A percentile compares a stretch with the other conserved stretches of the same genome.
Evolutionary conservation across 2,329 filamentous ascomycete species (phyloP).

Genomic region (Phaeosphaeriaceae sp.): DNA sequence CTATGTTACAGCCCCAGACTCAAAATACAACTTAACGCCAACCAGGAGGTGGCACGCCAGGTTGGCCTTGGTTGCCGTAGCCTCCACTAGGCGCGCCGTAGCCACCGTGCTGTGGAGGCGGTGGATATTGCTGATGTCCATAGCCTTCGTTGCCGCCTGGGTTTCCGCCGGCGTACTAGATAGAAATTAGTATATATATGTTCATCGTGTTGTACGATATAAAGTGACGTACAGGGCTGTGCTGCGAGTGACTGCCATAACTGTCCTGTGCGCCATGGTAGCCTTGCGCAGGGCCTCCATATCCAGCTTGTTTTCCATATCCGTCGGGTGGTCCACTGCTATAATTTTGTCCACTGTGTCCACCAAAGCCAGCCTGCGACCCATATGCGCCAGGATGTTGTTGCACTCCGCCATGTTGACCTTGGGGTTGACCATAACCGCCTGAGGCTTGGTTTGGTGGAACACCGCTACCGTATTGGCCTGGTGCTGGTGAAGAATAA

Average conservation of each 20-base stretch:
- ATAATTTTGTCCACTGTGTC: slow-evolving; percentile 24
- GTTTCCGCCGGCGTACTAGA: slow-evolving; percentile 19
- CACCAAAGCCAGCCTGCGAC: slow-evolving; percentile 31
- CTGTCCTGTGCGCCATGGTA: slow-evolving; percentile 38
- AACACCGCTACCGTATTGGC: slow-evolving; percentile 23
- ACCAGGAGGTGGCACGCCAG: slow-evolving; percentile 29
- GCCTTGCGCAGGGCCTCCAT: slow-evolving; percentile 36
- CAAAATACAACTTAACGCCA: slow-evolving; percentile 29
- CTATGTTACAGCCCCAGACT: no score
- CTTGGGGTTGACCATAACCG: slow-evolving; percentile 14
- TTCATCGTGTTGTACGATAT: no score
- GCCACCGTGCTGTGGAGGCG: slow-evolving; percentile 18
- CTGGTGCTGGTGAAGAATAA: slow-evolving; percentile 26
- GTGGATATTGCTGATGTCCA: slow-evolving; percentile 24
- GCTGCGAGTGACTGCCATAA: slow-evolving; percentile 42
- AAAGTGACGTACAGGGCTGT: slow-evolving; percentile 26
- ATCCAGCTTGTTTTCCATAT: slow-evolving; percentile 40
- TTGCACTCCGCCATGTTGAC: slow-evolving; percentile 18
- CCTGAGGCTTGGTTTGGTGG: slow-evolving; percentile 24
- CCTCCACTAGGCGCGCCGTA: slow-evolving; percentile 14
- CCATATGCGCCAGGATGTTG: slow-evolving; percentile 23
- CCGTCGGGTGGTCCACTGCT: slow-evolving; percentile 22
- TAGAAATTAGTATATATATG: background rate
- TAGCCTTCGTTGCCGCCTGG: slow-evolving; percentile 21
- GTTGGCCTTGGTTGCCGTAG: slow-evolving; percentile 1